phyloP scores from a whole-genome alignment of 2,329 filamentous ascomycete species.

The Alternaria postmessia region DNA sequence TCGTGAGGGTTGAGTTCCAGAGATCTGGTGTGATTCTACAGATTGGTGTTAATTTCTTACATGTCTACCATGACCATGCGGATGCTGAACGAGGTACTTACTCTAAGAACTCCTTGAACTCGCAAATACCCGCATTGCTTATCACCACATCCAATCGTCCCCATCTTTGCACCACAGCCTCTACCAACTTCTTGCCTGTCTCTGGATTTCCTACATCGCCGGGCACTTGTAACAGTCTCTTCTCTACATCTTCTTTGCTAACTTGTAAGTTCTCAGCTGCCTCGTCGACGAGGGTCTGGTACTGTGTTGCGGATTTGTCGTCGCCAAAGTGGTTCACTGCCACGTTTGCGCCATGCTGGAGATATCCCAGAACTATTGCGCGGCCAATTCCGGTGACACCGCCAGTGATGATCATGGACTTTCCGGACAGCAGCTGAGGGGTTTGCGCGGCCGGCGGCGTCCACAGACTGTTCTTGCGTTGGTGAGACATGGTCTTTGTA shows the following conservation, averaged over 20 bases:
- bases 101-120: slow-evolving; percentile 86
- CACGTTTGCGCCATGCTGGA: slow-evolving; percentile 79
- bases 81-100: slow-evolving; percentile 44
- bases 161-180: slow-evolving; percentile 68
- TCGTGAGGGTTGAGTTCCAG: slow-evolving; percentile 74
- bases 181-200: slow-evolving; percentile 74
- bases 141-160: slow-evolving; percentile 73
- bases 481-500: slow-evolving; percentile 11
- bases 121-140: slow-evolving; percentile 87
- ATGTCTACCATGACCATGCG: background rate
- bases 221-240: slow-evolving; percentile 68
- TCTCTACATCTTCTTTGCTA: slow-evolving; percentile 43
- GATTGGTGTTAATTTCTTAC: background rate
- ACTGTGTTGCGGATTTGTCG: slow-evolving; percentile 57
- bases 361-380: slow-evolving; percentile 81
- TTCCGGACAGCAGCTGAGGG: slow-evolving; percentile 68
- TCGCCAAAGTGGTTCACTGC: slow-evolving; percentile 80
- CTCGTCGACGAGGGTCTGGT: slow-evolving; percentile 58
- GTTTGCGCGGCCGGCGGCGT: slow-evolving; percentile 17
- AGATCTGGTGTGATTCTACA: slow-evolving; percentile 71
- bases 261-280: slow-evolving; percentile 29
- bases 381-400: slow-evolving; percentile 87
- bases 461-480: slow-evolving; percentile 23
- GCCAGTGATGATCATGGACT: slow-evolving; percentile 86
- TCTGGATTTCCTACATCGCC: slow-evolving; percentile 81